Conservation (phyloP, 1,284 basidiomycete species). For the Boletus mariae region DNA sequence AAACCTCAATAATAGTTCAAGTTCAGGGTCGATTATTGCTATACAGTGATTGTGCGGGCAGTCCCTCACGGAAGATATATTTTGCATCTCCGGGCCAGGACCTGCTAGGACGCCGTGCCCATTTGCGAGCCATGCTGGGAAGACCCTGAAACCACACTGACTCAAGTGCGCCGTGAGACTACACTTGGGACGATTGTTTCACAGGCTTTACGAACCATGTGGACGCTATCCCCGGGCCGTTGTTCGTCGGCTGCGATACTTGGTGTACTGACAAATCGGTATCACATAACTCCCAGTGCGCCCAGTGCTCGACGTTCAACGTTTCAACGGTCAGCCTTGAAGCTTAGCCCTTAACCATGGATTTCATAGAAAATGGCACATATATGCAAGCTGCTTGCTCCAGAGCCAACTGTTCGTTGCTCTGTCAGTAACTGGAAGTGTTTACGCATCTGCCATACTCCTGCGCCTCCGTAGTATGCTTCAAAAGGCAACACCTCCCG, state of each 20-base stretch:
- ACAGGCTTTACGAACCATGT: not conserved
- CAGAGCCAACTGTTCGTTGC: not conserved
- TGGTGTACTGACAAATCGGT: not conserved
- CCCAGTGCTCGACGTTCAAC: no score
- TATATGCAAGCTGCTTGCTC: not conserved
- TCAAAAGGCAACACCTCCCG: not conserved
- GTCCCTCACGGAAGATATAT: not conserved
- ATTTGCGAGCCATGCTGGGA: not conserved
- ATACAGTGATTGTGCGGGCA: not conserved
- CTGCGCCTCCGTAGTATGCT: not conserved
- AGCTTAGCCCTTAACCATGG: not conserved
- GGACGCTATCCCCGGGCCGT: not conserved
- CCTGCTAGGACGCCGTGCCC: not conserved
- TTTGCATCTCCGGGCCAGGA: not conserved
- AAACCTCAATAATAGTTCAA: not conserved
- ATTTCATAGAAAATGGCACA: not conserved
- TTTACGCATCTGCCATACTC: not conserved
- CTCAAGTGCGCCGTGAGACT: not conserved
- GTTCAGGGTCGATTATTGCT: not conserved
- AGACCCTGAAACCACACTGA: not conserved
- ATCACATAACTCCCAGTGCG: not conserved
- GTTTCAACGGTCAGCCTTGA: no score
- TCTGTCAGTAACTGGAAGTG: not conserved
- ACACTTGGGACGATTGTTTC: not conserved
- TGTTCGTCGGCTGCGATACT: not conserved